These are phyloP conservation scores for Vigna mungo DNA, from an alignment of 306 rosid species.

Conservation along the genomic window DNA sequence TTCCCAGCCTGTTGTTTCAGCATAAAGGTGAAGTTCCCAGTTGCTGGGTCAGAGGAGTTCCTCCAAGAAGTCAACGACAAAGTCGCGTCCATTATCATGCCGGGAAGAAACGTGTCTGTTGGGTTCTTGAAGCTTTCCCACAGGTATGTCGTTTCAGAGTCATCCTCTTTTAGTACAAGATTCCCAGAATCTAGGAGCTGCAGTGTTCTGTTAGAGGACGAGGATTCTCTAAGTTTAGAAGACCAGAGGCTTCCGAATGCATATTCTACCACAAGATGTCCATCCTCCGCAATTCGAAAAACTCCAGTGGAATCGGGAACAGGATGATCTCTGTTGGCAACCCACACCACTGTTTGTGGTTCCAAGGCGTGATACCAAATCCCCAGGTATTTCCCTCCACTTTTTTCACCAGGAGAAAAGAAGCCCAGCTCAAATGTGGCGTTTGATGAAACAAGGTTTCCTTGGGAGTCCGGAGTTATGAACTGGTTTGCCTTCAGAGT, in stretches of 20 bases:
- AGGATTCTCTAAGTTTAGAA: not conserved
- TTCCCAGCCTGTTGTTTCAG: no score
- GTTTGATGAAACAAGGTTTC: no score
- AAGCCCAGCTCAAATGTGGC: no score
- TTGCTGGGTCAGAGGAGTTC: not conserved
- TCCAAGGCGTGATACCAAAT: no score
- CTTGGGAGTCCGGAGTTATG: no score
- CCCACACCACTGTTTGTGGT: no score
- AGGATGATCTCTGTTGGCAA: no score
- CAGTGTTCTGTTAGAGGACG: not conserved
- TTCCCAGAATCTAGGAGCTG: slow-evolving; percentile 60
- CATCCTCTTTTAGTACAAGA: slow-evolving; percentile 30
- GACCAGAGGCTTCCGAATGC: slow-evolving; percentile 16
- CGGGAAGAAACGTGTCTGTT: slow-evolving; percentile 59
- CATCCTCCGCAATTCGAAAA: slow-evolving; percentile 43
- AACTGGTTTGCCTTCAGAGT: no score
- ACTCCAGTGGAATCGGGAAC: slow-evolving; percentile 6
- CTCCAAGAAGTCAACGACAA: slow-evolving; percentile 48
- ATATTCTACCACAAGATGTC: slow-evolving; percentile 40
- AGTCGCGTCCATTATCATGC: slow-evolving; percentile 48
- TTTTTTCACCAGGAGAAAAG: no score
- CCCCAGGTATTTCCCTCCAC: no score
- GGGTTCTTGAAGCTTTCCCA: slow-evolving; percentile 64
- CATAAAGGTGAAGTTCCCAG: slow-evolving; percentile 2
- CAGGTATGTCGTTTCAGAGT: not conserved